Conservation (phyloP, 192 early-diverging fungal genomes). For the Entomortierella lignicola region DNA sequence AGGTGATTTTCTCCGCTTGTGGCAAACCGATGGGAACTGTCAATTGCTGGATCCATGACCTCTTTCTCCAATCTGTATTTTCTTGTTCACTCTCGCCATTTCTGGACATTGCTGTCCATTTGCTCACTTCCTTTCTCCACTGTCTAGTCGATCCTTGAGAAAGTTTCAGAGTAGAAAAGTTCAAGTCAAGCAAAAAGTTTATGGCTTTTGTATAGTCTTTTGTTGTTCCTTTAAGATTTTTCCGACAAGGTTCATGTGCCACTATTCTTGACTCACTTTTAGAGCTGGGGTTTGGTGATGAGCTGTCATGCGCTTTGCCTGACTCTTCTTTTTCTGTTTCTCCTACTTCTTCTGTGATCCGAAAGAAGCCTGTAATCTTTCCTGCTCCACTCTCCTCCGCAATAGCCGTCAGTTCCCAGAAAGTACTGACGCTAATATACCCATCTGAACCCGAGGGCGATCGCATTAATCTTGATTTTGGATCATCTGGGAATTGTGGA, state of each 20-base stretch:
- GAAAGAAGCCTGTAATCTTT: constrained; percentile 75
- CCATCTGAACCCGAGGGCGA: constrained; percentile 30
- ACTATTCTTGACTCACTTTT: neutral
- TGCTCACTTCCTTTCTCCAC: constrained; percentile 14
- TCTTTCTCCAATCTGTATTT: neutral
- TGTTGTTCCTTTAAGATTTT: neutral
- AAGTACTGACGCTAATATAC: constrained; percentile 34
- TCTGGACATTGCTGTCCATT: neutral
- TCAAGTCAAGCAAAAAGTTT: constrained; percentile 25
- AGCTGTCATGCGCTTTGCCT: neutral
- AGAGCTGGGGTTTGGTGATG: neutral
- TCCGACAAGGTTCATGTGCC: neutral
- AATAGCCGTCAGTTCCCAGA: constrained; percentile 75
- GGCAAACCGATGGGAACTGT: neutral
- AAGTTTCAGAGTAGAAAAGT: constrained; percentile 21
- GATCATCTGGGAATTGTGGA: constrained; percentile 42
- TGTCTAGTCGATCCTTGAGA: constrained; percentile 6
- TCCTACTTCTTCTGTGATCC: constrained; percentile 17
- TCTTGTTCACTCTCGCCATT: neutral
- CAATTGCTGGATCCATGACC: neutral
- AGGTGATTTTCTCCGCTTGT: neutral
- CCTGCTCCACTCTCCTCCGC: constrained; percentile 83
- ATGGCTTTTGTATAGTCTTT: constrained; percentile 30
- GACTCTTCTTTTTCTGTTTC: neutral
- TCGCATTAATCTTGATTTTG: constrained; percentile 40